phyloP scores from a whole-genome alignment of 2,329 filamentous ascomycete genomes.

The Beauveria sp. region DNA sequence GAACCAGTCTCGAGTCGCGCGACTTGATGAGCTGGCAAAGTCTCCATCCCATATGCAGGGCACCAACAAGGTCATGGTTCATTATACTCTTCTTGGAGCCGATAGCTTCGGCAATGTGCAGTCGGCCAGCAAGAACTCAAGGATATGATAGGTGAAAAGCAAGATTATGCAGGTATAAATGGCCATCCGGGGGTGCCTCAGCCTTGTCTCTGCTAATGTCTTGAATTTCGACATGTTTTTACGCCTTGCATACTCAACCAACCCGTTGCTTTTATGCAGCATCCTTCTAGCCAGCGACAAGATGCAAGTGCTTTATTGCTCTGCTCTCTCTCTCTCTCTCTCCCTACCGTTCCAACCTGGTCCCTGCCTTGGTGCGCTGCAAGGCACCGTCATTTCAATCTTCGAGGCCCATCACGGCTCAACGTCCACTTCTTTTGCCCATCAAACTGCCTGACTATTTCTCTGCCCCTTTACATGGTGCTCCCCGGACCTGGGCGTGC shows the following conservation, averaged over 20 bases:
- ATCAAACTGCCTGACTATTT: no score
- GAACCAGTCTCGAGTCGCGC: neutral
- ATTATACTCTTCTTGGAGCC: neutral
- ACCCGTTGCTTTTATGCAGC: neutral
- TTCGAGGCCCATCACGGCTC: no score
- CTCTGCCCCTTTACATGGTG: neutral
- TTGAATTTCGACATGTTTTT: neutral
- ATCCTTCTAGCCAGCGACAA: neutral
- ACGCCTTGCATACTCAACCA: neutral
- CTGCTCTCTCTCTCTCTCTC: no score
- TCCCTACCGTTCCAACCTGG: neutral
- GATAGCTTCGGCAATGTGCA: neutral
- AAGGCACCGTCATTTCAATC: no score
- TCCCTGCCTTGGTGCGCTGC: neutral
- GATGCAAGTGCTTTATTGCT: neutral
- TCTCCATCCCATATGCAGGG: neutral
- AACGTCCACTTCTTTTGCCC: no score
- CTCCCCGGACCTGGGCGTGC: neutral
- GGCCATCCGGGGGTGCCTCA: neutral
- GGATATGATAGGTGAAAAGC: no score
- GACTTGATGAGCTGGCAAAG: neutral
- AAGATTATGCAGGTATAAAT: neutral
- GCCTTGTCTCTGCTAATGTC: constrained; percentile 6
- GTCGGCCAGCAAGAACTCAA: neutral
- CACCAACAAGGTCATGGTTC: neutral